Percentiles rank a stretch among this genome's conserved stretches.
These are phyloP conservation scores for Gossypium herbaceum DNA, from an alignment of 345 rosid species.

Conservation along the genomic window DNA sequence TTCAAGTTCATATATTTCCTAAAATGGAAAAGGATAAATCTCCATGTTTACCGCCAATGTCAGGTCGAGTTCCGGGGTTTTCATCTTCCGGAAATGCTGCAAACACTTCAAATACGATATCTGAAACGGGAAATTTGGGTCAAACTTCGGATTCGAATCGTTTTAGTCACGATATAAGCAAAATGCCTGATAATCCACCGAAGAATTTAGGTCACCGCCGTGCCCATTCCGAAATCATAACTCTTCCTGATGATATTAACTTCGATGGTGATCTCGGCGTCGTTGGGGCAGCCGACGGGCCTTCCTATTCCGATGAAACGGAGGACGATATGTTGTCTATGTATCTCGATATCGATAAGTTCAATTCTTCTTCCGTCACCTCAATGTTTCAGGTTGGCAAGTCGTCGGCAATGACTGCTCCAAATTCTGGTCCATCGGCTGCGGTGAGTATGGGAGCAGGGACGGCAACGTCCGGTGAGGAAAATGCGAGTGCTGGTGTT, in stretches of 20 bases:
- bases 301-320: slow-evolving; percentile 74
- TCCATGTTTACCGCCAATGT: slow-evolving; percentile 50
- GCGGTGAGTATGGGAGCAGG: slow-evolving; percentile 11
- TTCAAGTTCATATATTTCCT: not conserved
- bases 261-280: slow-evolving; percentile 86
- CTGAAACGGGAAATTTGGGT: slow-evolving; percentile 44
- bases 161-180: slow-evolving; percentile 73
- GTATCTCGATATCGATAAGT: slow-evolving; percentile 92
- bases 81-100: slow-evolving; percentile 34
- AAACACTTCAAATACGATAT: slow-evolving; percentile 39
- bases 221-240: slow-evolving; percentile 90
- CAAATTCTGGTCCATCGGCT: not conserved
- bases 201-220: slow-evolving; percentile 91
- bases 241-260: slow-evolving; percentile 86
- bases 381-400: slow-evolving; percentile 64
- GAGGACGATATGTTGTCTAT: slow-evolving; percentile 78
- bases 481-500: slow-evolving; percentile 30
- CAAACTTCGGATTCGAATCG: slow-evolving; percentile 48
- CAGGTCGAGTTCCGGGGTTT: slow-evolving; percentile 53
- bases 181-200: slow-evolving; percentile 80
- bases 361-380: slow-evolving; percentile 64
- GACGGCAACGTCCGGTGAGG: not conserved
- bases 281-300: slow-evolving; percentile 68
- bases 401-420: slow-evolving; percentile 29
- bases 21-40: slow-evolving; percentile 76